These are phyloP conservation scores for Alternaria novae-zelandiae DNA, from an alignment of 2,329 filamentous ascomycete genomes.

Conservation along the genomic window DNA sequence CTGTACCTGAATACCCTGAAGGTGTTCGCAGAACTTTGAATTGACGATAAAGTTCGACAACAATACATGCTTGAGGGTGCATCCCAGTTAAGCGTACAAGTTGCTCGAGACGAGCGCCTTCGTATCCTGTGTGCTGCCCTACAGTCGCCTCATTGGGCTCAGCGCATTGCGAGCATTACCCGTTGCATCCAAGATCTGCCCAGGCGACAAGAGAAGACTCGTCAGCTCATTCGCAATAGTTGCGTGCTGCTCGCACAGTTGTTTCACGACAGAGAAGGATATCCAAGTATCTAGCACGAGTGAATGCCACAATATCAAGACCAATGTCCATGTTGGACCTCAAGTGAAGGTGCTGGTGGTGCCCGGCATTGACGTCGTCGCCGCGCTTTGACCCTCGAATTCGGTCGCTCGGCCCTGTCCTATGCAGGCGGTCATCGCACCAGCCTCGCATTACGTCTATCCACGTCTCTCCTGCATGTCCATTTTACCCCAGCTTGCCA, in stretches of 20 bases:
- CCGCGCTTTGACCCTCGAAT: constrained; percentile 13
- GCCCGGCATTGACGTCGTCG: constrained; percentile 13
- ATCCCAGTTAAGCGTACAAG: neutral
- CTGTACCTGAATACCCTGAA: neutral
- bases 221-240: constrained; percentile 4
- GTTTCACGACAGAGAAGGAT: neutral
- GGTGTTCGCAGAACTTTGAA: neutral
- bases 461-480: constrained; percentile 11
- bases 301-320: neutral
- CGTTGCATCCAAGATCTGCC: constrained; percentile 8
- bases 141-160: neutral
- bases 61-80: neutral
- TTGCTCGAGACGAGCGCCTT: neutral
- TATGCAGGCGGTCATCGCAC: constrained; percentile 13
- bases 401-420: constrained; percentile 14
- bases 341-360: neutral
- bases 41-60: neutral
- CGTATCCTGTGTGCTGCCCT: neutral
- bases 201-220: constrained; percentile 4
- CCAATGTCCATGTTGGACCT: neutral
- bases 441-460: constrained; percentile 18
- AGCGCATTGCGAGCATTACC: constrained; percentile 1
- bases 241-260: neutral
- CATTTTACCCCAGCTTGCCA: constrained; percentile 15
- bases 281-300: neutral